Evolutionary conservation across 1,284 basidiomycete species (phyloP).

Genomic region (Sporisorium exsertum): DNA sequence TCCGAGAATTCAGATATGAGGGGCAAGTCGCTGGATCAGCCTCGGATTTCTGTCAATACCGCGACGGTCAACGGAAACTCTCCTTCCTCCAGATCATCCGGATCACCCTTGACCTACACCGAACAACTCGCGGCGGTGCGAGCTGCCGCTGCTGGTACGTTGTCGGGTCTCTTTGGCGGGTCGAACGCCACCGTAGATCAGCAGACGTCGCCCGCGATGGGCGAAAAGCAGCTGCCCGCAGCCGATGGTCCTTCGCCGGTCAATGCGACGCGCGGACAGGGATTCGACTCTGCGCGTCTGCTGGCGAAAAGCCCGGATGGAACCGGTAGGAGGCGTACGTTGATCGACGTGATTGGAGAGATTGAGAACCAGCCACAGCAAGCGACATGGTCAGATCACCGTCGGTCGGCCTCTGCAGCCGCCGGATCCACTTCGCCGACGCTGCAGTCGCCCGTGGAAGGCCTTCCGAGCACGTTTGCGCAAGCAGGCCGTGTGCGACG

Average conservation of each 20-base stretch:
- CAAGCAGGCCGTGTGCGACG: slow-evolving; percentile 16
- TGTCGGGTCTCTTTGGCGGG: slow-evolving; percentile 38
- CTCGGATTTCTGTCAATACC: slow-evolving; percentile 19
- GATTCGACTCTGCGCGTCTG: slow-evolving; percentile 41
- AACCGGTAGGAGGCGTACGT: slow-evolving; percentile 23
- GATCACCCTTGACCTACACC: slow-evolving; percentile 33
- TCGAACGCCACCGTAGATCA: slow-evolving; percentile 32
- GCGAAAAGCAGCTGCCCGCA: slow-evolving; percentile 11
- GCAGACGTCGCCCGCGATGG: slow-evolving; percentile 4
- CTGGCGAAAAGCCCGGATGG: slow-evolving; percentile 24
- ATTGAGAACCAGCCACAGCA: slow-evolving; percentile 27
- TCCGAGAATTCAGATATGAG: slow-evolving; percentile 13
- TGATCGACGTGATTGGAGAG: slow-evolving; percentile 50
- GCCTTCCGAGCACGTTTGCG: slow-evolving; percentile 11
- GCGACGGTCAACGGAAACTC: slow-evolving; percentile 19
- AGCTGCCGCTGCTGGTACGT: slow-evolving; percentile 37
- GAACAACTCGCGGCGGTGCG: slow-evolving; percentile 47
- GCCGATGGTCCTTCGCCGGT: slow-evolving; percentile 29
- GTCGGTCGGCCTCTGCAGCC: slow-evolving; percentile 30
- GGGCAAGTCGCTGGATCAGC: slow-evolving; percentile 28
- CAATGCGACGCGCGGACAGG: slow-evolving; percentile 40
- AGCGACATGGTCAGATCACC: slow-evolving; percentile 20
- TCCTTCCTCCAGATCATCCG: slow-evolving; percentile 23
- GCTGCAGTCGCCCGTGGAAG: slow-evolving; percentile 13
- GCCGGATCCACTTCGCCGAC: slow-evolving; percentile 18